A percentile compares a stretch with the other conserved stretches of the same genome.
Conservation (phyloP, 306 rosid species). For the Dalbergia cultrata region DNA sequence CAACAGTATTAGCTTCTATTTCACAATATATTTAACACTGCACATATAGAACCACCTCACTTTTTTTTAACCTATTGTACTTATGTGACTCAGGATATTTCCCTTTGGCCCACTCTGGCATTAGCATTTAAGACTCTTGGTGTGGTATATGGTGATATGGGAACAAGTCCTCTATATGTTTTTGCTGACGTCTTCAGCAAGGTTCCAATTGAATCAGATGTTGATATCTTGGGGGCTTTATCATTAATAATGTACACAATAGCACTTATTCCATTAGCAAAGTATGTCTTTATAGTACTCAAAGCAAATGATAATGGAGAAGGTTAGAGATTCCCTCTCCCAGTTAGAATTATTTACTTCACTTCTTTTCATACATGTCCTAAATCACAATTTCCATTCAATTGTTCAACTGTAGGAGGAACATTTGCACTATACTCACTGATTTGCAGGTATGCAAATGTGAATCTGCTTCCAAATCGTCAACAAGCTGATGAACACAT, state of each 20-base stretch:
- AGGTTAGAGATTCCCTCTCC: conserved; percentile 59
- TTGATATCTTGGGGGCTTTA: conserved; percentile 92
- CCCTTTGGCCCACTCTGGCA: conserved; percentile 71
- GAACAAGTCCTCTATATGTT: conserved; percentile 95
- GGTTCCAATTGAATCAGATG: conserved; percentile 72
- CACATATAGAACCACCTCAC: conserved; percentile 27
- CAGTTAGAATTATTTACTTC: conserved; percentile 22
- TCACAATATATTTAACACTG: conserved; percentile 10
- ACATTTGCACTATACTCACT: conserved; percentile 96
- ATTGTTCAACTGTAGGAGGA: conserved; percentile 77
- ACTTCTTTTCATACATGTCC: conserved; percentile 36
- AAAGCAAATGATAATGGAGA: conserved; percentile 98
- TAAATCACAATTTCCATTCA: conserved; percentile 5
- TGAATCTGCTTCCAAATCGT: conserved; percentile 84
- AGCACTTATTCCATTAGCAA: conserved; percentile 86
- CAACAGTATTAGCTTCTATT: conserved; percentile 8
- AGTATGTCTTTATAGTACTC: conserved; percentile 92
- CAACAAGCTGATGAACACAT: conserved; percentile 91
- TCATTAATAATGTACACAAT: conserved; percentile 94
- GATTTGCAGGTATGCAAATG: conserved; percentile 95
- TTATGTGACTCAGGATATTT: conserved; percentile 66
- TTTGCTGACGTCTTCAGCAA: conserved; percentile 93
- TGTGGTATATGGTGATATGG: conserved; percentile 97
- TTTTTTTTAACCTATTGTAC: conserved; percentile 35
- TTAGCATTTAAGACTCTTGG: conserved; percentile 96